phyloP scores from a whole-genome alignment of 2,329 filamentous ascomycete species.

The Microdochium paspali region DNA sequence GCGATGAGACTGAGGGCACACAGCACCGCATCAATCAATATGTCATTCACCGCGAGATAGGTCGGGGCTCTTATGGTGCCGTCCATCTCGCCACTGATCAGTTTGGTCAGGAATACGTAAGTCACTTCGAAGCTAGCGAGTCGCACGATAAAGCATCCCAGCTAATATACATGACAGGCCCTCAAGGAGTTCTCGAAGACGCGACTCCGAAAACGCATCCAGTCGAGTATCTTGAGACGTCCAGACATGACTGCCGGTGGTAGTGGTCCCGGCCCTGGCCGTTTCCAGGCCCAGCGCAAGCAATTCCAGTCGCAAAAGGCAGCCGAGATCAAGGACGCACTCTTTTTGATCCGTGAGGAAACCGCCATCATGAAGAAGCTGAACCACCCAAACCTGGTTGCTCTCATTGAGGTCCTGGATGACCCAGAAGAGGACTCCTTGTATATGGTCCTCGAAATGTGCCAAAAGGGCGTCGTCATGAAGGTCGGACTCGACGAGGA shows the following conservation, averaged over 20 bases:
- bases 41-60: constrained; percentile 87
- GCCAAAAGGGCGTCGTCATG: constrained; percentile 96
- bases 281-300: constrained; percentile 15
- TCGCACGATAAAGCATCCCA: no score
- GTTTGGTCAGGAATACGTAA: constrained; percentile 86
- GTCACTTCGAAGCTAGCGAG: no score
- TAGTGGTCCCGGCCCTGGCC: constrained; percentile 20
- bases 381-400: constrained; percentile 88
- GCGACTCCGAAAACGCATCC: constrained; percentile 76
- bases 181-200: constrained; percentile 97
- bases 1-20: constrained; percentile 74
- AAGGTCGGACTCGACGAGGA: constrained; percentile 81
- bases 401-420: constrained; percentile 87
- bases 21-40: constrained; percentile 94
- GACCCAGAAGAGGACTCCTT: constrained; percentile 92
- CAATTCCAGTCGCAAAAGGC: constrained; percentile 31
- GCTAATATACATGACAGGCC: no score
- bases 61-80: constrained; percentile 89
- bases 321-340: constrained; percentile 57
- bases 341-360: constrained; percentile 88
- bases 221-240: constrained; percentile 69
- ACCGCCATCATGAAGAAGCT: constrained; percentile 99
- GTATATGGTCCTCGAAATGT: constrained; percentile 99
- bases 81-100: constrained; percentile 88
- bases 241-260: constrained; percentile 30